Conservation (phyloP, 345 rosid genomes). For the Salix koriyanagi region DNA sequence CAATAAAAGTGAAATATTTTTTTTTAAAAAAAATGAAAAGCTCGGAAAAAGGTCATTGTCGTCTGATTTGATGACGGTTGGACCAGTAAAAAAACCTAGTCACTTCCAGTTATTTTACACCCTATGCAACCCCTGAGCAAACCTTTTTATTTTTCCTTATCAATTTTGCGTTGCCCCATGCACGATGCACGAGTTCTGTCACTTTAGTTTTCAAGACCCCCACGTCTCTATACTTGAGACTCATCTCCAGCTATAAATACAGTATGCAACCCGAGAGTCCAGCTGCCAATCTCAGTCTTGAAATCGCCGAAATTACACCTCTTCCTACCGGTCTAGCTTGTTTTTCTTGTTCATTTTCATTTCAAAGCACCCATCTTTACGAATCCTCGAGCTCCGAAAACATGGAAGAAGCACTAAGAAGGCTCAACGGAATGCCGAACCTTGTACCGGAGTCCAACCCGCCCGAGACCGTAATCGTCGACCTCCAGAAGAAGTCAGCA, state of each 20-base stretch:
- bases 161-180: constrained; percentile 1
- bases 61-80: background rate
- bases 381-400: background rate
- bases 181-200: background rate
- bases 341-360: background rate
- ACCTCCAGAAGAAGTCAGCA: constrained; percentile 17
- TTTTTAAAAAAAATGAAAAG: too few species aligned
- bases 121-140: too few species aligned
- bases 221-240: background rate
- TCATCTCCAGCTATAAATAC: constrained; percentile 19
- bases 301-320: background rate
- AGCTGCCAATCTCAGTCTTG: constrained; percentile 4
- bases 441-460: constrained; percentile 15
- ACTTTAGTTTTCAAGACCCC: background rate
- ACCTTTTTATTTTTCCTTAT: too few species aligned
- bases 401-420: constrained; percentile 66
- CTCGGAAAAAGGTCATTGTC: too few species aligned
- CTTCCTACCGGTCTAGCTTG: background rate
- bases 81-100: constrained; percentile 22
- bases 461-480: constrained; percentile 5
- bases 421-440: constrained; percentile 30
- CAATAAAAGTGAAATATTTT: too few species aligned
- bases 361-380: background rate
- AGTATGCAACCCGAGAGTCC: background rate
- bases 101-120: background rate